Conservation (phyloP, 2,329 filamentous ascomycete species). For the Cladosporium oxysporum region DNA sequence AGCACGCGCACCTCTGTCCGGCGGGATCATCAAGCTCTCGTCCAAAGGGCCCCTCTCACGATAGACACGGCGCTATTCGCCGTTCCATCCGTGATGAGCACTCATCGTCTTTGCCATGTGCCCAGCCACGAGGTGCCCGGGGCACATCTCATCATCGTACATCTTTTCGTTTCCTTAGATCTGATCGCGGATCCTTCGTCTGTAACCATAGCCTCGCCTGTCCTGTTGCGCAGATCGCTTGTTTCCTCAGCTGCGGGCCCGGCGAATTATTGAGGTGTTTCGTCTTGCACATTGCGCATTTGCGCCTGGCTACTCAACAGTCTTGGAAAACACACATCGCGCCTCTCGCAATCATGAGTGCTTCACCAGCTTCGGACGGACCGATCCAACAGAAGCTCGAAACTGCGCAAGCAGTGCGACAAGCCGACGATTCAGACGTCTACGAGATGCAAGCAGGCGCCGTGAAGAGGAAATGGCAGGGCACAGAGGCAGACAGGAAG, state of each 20-base stretch:
- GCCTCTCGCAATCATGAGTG: background rate
- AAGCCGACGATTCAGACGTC: constrained; percentile 23
- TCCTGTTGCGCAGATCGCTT: constrained; percentile 1
- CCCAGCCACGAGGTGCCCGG: constrained; percentile 15
- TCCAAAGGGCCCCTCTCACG: constrained; percentile 11
- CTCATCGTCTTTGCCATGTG: constrained; percentile 15
- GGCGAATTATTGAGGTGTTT: background rate
- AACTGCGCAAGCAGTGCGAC: constrained; percentile 12
- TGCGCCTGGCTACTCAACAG: background rate
- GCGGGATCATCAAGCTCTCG: constrained; percentile 19
- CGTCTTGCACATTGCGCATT: constrained; percentile 11
- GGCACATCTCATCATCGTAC: constrained; percentile 14
- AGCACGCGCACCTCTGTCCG: background rate
- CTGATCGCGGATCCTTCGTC: constrained; percentile 3
- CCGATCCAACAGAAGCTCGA: constrained; percentile 9
- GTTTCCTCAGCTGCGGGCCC: constrained; percentile 6
- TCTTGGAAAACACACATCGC: background rate
- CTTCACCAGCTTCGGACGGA: constrained; percentile 8
- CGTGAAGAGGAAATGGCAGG: constrained; percentile 29
- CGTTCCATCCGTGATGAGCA: constrained; percentile 18
- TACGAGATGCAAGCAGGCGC: constrained; percentile 24
- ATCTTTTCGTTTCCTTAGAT: constrained; percentile 16
- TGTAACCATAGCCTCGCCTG: background rate
- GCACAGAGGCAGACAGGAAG: constrained; percentile 26
- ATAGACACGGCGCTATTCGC: constrained; percentile 12